Evolutionary conservation across 2,329 filamentous ascomycete genomes (phyloP), one percentile per base, ranked within the genome.

Genomic region (Phaeosphaeria sp.): DNA sequence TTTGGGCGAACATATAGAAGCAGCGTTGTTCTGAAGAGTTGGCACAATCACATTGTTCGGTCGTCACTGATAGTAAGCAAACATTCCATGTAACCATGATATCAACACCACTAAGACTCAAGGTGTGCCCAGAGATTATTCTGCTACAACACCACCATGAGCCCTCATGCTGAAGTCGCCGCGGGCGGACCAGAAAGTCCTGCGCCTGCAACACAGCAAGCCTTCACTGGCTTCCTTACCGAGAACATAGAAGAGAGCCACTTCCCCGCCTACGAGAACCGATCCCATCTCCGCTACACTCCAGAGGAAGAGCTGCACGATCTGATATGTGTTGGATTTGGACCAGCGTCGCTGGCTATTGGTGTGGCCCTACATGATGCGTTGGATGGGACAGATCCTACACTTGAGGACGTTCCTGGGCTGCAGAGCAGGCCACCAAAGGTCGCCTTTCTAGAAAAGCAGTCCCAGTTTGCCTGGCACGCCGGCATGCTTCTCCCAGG

Each of bases 401-500:
- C 66, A 45, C 63, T 71, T n/a, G 55, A 67, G 33, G 67, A 74
- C 33, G 56, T 77, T 22, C 68, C 75, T 2, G 66, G 67, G n/a
- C 65, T 81, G 3, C 71, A 75, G 15, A 70, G 68, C 54, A 70
- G 74, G 56, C 66, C 77, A 45, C 91, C 92, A 48, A 92, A 91
- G 74, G 88, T 96, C 3, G 85, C 91, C 45, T 98, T 97, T 78
- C 79, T 98, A 22, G 94, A 98, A 81, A 90, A 91, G 77, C 94
- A 98, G 78, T 73, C 82, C 30, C 81, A 84, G 48, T 98, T 98
- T 73, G 87, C 91, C 57, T 98, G 94, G 94, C 94, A 98, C 77
- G 89, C 92, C 0, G 94, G 94, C 58, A 98, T 98, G 94, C 87
- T 97, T 57, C 86, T 98, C 2, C 92, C 93, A 0, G 93, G 93